Base-by-base conservation (phyloP, 331 rosid genomes). In the Quercus tomentella region DNA sequence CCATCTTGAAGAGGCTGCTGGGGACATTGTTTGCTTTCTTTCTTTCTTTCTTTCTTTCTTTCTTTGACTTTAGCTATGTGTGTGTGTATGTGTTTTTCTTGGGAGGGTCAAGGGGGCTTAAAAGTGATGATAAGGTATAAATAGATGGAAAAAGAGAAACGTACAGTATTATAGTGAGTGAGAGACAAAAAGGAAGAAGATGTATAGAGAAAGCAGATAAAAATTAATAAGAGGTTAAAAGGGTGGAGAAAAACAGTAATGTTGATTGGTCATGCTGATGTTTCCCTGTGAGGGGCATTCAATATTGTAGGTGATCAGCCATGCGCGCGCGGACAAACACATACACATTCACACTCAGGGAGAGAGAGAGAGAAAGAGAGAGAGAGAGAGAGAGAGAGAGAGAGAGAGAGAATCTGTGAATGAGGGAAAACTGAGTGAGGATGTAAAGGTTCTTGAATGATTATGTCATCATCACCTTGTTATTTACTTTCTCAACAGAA, bases 1-100 rank as follows among this genome's bases (percentile, higher is more conserved):
- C 99, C 99, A 95, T 85, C 99, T 91, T 31, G 97, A 87, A 11
- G 92, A 85, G 18, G 91, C 80, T 72, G 86, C 77, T 73, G 90
- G 97, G 26, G 87, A 82, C 98, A 94, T 94, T 49, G 54, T 49
- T 49, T 45, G 45, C 17, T 79, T 15, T 35, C 6, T 65, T 70
- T 72, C 4, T 11, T 41, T 65, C 6, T 65, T 70, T 72, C 4
- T 11, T 41, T 65, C 30, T 57, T 51, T 79, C 17, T 79, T 15
- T n/a, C 6, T 65, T 70, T 72, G 71, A 56, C 57, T 61, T 2
- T 49, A 41, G 45, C 54, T 49, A 3, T 49, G 10, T 6, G 45
- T 37, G 45, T 41, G 45, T 41, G 3, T 49, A 17, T 72, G 56
- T 33, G 12, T 26, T 20, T 52, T 75, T 77, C 75, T 61, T 76